A percentile compares a stretch with the other conserved stretches of the same genome.
These are phyloP conservation scores for Podila clonocystis DNA, from an alignment of 192 early-diverging fungal species.

Conservation along the genomic window DNA sequence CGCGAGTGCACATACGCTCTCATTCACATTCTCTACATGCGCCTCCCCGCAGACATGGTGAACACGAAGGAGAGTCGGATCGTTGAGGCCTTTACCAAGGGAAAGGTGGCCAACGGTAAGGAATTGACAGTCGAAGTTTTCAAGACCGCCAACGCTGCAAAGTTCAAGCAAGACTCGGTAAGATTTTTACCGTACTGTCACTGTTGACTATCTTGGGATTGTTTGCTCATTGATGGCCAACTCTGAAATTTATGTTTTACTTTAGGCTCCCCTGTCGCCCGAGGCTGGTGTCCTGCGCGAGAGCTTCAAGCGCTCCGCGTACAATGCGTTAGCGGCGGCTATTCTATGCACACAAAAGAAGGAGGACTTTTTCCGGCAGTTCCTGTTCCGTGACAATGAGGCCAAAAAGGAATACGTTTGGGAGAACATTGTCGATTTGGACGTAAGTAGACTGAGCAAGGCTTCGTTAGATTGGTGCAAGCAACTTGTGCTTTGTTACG, in stretches of 20 bases:
- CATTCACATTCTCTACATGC: slow-evolving; percentile 58
- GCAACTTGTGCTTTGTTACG: too few species aligned
- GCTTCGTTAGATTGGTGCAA: too few species aligned
- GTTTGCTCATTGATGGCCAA: too few species aligned
- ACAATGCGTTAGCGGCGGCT: slow-evolving; percentile 62
- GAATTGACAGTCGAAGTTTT: slow-evolving; percentile 58
- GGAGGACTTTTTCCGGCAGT: slow-evolving; percentile 62
- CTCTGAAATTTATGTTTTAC: too few species aligned
- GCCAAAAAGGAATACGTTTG: slow-evolving; percentile 62
- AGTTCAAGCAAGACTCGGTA: slow-evolving; percentile 46
- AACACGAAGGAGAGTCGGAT: slow-evolving; percentile 54
- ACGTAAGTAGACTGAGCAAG: slow-evolving; percentile 7
- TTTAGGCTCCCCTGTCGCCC: slow-evolving; percentile 27
- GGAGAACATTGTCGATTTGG: slow-evolving; percentile 69
- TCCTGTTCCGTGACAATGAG: slow-evolving; percentile 69
- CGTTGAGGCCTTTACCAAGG: slow-evolving; percentile 38
- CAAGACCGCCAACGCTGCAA: slow-evolving; percentile 50
- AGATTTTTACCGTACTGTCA: neutral
- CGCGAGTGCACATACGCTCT: slow-evolving; percentile 41
- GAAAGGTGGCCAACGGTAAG: slow-evolving; percentile 38
- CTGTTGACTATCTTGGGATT: too few species aligned
- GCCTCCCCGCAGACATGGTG: slow-evolving; percentile 43
- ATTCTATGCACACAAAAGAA: slow-evolving; percentile 68
- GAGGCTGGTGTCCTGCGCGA: slow-evolving; percentile 10
- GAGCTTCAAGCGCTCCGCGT: slow-evolving; percentile 63